A percentile compares a stretch with the other conserved stretches of the same genome.
Conservation (phyloP, 345 rosid species). For the Mallotus nudiflorus region DNA sequence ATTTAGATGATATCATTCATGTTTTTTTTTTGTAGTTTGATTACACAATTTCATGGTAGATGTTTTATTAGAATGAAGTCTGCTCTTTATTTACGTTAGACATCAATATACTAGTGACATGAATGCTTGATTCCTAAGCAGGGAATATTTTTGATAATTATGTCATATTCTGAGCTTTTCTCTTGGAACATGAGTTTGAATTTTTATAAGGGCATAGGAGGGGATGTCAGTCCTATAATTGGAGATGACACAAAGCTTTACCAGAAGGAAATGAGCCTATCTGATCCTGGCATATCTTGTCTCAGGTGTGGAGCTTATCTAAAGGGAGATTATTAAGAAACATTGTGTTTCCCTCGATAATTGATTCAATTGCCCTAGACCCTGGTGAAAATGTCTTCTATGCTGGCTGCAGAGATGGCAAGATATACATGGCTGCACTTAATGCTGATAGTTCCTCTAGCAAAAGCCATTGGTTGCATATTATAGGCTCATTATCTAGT, state of each 20-base stretch:
- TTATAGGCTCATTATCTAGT: slow-evolving; percentile 62
- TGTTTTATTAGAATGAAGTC: not conserved
- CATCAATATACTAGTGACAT: not conserved
- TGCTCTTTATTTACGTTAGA: not conserved
- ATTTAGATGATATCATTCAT: not conserved
- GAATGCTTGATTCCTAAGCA: not conserved
- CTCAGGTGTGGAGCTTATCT: slow-evolving; percentile 82
- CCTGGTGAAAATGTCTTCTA: slow-evolving; percentile 81
- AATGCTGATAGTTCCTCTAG: slow-evolving; percentile 47
- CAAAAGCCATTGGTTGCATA: slow-evolving; percentile 51
- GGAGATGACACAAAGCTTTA: not conserved
- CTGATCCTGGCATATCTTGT: slow-evolving; percentile 11
- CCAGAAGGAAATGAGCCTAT: no score
- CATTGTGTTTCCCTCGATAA: slow-evolving; percentile 64
- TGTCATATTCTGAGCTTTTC: no score
- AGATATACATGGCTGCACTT: slow-evolving; percentile 68
- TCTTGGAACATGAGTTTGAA: not conserved
- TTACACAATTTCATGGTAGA: not conserved
- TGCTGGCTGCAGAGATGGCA: slow-evolving; percentile 86
- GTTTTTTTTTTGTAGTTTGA: not conserved
- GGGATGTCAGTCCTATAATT: not conserved
- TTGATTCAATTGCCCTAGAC: slow-evolving; percentile 75
- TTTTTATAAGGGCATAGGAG: not conserved
- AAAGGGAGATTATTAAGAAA: slow-evolving; percentile 59
- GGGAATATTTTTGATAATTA: not conserved